Conservation (phyloP, 1,284 basidiomycete species). For the Irpex lacteus region DNA sequence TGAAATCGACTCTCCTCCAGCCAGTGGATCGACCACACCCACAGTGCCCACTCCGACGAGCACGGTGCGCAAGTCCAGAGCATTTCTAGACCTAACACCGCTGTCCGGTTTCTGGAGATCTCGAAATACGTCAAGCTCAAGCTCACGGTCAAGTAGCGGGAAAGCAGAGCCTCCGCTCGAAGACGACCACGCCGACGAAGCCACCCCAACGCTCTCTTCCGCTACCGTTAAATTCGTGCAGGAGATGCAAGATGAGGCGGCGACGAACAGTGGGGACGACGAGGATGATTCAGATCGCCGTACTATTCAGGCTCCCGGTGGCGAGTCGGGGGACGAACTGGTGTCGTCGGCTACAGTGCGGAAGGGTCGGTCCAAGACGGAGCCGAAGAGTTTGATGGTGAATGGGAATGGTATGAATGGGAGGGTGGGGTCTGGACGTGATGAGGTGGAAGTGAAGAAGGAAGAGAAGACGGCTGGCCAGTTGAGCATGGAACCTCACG, state of each 20-base stretch:
- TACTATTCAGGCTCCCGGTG: slow-evolving; percentile 44
- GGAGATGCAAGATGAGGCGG: slow-evolving; percentile 6
- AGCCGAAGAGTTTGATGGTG: slow-evolving; percentile 20
- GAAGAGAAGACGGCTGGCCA: slow-evolving; percentile 21
- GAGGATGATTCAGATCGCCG: slow-evolving; percentile 44
- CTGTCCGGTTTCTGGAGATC: slow-evolving; percentile 63
- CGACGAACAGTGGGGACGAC: slow-evolving; percentile 37
- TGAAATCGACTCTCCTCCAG: slow-evolving; percentile 35
- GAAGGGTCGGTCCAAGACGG: slow-evolving; percentile 21
- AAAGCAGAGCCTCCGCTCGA: slow-evolving; percentile 25
- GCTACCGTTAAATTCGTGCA: neutral
- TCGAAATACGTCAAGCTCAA: slow-evolving; percentile 55
- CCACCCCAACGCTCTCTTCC: slow-evolving; percentile 14
- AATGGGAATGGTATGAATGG: neutral
- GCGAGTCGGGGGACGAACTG: slow-evolving; percentile 27
- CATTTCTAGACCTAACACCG: slow-evolving; percentile 57
- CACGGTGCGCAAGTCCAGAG: slow-evolving; percentile 36
- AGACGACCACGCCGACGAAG: slow-evolving; percentile 24
- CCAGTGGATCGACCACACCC: slow-evolving; percentile 55
- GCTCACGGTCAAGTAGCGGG: slow-evolving; percentile 22
- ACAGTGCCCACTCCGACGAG: slow-evolving; percentile 28
- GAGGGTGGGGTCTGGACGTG: slow-evolving; percentile 11
- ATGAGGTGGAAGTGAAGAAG: neutral
- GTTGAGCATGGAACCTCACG: slow-evolving; percentile 13
- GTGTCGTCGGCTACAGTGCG: too few species aligned